Conservation (phyloP, 2,329 filamentous ascomycete species). For the Diplodia mutila region DNA sequence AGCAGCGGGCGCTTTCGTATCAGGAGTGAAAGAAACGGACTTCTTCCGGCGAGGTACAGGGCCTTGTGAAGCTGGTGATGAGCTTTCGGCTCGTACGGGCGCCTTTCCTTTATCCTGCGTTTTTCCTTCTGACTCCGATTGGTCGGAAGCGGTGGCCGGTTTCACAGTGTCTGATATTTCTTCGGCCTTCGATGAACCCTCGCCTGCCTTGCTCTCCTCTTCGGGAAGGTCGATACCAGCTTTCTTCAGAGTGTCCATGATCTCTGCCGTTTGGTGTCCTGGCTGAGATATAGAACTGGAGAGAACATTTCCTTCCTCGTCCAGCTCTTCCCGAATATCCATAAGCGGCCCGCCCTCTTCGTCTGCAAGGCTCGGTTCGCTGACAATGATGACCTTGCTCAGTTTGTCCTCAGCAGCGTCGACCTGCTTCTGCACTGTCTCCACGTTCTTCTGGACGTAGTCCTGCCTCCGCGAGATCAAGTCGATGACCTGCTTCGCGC, state of each 20-base stretch:
- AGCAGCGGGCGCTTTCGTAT: constrained; percentile 5
- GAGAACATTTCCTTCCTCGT: constrained; percentile 85
- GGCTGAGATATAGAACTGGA: constrained; percentile 59
- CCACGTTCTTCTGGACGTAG: constrained; percentile 83
- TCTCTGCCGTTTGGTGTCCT: constrained; percentile 66
- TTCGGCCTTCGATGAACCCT: background rate
- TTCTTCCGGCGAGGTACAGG: background rate
- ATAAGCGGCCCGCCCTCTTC: constrained; percentile 77
- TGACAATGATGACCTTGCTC: constrained; percentile 63
- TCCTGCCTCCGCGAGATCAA: constrained; percentile 77
- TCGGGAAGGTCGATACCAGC: constrained; percentile 60
- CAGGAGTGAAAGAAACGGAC: constrained; percentile 12
- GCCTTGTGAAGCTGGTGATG: background rate
- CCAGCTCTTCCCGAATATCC: constrained; percentile 89
- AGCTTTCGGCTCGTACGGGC: background rate
- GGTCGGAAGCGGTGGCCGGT: background rate
- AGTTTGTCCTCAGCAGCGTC: constrained; percentile 70
- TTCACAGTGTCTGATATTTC: background rate
- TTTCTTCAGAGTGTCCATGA: constrained; percentile 75
- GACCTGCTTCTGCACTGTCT: constrained; percentile 73
- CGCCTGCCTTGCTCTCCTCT: background rate
- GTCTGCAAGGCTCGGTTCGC: constrained; percentile 64
- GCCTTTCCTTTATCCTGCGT: background rate
- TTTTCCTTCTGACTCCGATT: background rate
- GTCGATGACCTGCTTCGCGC: constrained; percentile 66